phyloP scores from a whole-genome alignment of 1,139 yeast species.

The Citeromyces siamensis region DNA sequence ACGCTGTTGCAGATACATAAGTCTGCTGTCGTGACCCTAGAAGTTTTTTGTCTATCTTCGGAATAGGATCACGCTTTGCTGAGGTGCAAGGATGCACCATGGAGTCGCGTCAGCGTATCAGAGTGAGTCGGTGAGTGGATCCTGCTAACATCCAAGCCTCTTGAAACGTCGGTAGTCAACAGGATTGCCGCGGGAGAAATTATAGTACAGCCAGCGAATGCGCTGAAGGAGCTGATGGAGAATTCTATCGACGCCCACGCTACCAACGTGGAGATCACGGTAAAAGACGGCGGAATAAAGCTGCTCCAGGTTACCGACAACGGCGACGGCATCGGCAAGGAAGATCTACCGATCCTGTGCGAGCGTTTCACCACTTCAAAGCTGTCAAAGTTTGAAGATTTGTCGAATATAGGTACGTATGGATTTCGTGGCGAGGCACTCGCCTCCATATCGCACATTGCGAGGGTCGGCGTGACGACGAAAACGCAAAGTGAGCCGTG shows the following conservation, averaged over 20 bases:
- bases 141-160: conserved; percentile 20
- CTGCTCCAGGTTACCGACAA: conserved; percentile 40
- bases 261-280: conserved; percentile 33
- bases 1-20: no score
- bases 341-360: conserved; percentile 35
- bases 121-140: no score
- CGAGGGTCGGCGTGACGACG: conserved; percentile 65
- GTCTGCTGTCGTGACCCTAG: no score
- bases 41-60: no score
- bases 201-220: conserved; percentile 84
- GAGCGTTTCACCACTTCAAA: conserved; percentile 50
- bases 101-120: no score
- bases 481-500: conserved; percentile 47
- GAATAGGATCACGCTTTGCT: no score
- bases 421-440: conserved; percentile 56
- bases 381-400: conserved; percentile 33
- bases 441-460: conserved; percentile 49
- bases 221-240: conserved; percentile 42
- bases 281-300: conserved; percentile 43
- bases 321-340: conserved; percentile 34
- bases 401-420: conserved; percentile 34
- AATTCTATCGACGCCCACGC: conserved; percentile 41
- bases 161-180: conserved; percentile 65
- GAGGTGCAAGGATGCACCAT: no score
- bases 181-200: conserved; percentile 97